Evolutionary conservation across 2,329 filamentous ascomycete genomes (phyloP).

Genomic region (Microdochium nivale): DNA sequence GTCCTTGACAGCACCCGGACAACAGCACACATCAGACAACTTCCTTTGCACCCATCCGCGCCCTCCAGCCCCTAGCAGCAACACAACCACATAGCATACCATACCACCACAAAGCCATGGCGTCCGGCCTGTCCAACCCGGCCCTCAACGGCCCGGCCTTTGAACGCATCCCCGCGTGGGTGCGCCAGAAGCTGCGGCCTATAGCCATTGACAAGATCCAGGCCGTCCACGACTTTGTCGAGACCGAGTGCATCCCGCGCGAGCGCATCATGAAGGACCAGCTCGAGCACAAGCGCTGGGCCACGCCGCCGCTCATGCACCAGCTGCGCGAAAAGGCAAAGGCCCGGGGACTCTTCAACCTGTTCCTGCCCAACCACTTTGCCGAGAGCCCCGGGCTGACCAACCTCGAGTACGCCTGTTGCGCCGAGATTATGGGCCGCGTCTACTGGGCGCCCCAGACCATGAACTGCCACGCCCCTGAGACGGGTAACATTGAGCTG

Average conservation of each 20-base stretch:
- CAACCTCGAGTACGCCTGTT: constrained; percentile 35
- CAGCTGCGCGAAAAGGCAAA: constrained; percentile 32
- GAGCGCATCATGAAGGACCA: constrained; percentile 32
- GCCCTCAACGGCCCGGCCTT: constrained; percentile 16
- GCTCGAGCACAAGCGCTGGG: constrained; percentile 23
- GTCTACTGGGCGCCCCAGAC: constrained; percentile 32
- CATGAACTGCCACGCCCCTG: constrained; percentile 35
- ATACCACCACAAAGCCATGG: not conserved
- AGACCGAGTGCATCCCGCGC: constrained; percentile 32
- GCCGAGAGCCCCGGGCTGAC: constrained; percentile 32
- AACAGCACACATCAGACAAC: no score
- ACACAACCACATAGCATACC: constrained; percentile 1
- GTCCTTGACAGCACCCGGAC: no score
- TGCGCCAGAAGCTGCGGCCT: constrained; percentile 15
- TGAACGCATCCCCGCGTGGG: constrained; percentile 16
- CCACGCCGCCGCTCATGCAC: constrained; percentile 28
- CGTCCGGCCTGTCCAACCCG: constrained; percentile 1
- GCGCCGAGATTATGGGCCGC: constrained; percentile 34
- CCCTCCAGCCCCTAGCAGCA: no score
- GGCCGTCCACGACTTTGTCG: constrained; percentile 31
- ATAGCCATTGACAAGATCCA: constrained; percentile 31
- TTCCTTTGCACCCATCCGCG: no score
- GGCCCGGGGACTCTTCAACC: constrained; percentile 25
- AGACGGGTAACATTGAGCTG: constrained; percentile 43
- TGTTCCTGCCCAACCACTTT: constrained; percentile 30